Evolutionary conservation across 192 early-diverging fungal species (phyloP), one percentile per base, ranked within the genome.

Genomic region (Coemansia sp.): DNA sequence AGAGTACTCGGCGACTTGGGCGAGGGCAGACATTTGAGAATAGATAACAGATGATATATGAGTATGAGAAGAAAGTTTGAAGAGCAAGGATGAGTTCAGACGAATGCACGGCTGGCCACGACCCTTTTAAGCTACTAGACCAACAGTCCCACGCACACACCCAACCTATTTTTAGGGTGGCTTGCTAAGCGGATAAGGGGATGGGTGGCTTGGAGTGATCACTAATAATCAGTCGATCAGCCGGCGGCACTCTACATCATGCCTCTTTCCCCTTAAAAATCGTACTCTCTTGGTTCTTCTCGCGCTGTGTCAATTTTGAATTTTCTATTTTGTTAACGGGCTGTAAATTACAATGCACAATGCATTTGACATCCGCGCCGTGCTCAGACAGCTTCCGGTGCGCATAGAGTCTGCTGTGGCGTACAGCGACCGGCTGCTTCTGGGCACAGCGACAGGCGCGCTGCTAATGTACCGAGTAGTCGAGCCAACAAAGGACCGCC

Each of bases 321-420:
- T 33, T 57, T 31, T 5, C 11, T 57, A 13, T 13, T 31, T 60
- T 34, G 33, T 18, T 36, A 33, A 60, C 18, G 40, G 20, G 10
- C 44, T 27, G 22, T 38, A 38, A 38, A 31, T 44, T 36, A 73
- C 72, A 73, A 93, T 93, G 92, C 90, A 91, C 82, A 87, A 92
- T 84, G 92, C 92, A 54, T 93, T 93, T 72, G 87, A 90, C 73
- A 87, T 91, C 62, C 89, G 88, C 34, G 88, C 90, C 57, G 89
- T 91, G 66, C 82, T 93, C 41, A 89, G 91, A 67, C 91, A 92
- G 75, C 77, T 93, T 43, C 86, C 85, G 2, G 86, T 86, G 67
- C 88, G 87, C 73, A 89, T 93, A 61, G 92, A 92, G 71, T 88
- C 91, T 41, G 90, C 91, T 16, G 88, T 87, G 76, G 90, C 75